A percentile compares a stretch with the other conserved stretches of the same genome.
Conservation (phyloP, 176 grass and related monocot species). For the Avena sativa region DNA sequence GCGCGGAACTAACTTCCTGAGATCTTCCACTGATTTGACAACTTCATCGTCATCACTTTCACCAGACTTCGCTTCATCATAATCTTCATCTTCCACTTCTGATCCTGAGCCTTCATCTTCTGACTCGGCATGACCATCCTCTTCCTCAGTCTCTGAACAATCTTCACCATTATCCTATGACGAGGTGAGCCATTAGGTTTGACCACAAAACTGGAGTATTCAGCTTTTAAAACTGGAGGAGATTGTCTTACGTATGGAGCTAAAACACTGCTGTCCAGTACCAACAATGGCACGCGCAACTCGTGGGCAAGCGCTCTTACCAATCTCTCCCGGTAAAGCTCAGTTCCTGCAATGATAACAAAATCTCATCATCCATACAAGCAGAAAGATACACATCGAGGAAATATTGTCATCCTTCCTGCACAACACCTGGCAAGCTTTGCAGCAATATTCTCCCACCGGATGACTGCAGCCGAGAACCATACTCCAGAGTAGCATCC, state of each 20-base stretch:
- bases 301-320: constrained; percentile 83
- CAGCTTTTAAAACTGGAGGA: neutral
- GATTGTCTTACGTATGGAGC: constrained; percentile 76
- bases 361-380: constrained; percentile 1
- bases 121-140: constrained; percentile 51
- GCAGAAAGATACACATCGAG: neutral
- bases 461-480: constrained; percentile 66
- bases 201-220: neutral
- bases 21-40: constrained; percentile 50
- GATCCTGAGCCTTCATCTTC: constrained; percentile 74
- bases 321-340: constrained; percentile 83
- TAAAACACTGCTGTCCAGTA: constrained; percentile 92
- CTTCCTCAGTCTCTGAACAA: constrained; percentile 69
- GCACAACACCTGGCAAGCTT: constrained; percentile 68
- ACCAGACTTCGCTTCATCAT: constrained; percentile 66
- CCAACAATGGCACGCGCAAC: constrained; percentile 64
- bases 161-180: constrained; percentile 73
- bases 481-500: constrained; percentile 57
- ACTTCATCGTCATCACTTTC: constrained; percentile 65
- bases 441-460: constrained; percentile 79
- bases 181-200: constrained; percentile 41
- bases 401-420: neutral
- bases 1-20: constrained; percentile 62
- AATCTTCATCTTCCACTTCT: constrained; percentile 61
- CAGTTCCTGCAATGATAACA: constrained; percentile 66